Base-by-base conservation (phyloP, 768 basidiomycete genomes). In the Tubosaeta sp. region DNA sequence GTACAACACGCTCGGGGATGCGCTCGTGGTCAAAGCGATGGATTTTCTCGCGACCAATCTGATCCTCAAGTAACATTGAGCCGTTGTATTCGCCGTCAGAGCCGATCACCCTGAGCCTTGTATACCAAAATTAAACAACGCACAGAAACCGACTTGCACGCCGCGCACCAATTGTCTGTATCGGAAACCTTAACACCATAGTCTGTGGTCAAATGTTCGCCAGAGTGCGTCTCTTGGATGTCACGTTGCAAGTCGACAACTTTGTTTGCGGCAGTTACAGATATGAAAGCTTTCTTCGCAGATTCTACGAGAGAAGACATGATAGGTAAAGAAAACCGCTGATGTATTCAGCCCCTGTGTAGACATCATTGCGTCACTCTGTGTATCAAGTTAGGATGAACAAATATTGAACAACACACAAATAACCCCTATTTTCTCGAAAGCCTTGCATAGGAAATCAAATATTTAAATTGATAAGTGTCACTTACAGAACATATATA, bases 11-110 rank as follows among this genome's bases (percentile, higher is more conserved):
- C 73, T 91, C 91, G 0, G 92, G 91, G 48, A 94, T 93, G 35
- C 90, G 86, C 65, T 94, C 90, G 61, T 91, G 90, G 63, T 92
- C 90, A 60, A 91, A 93, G 13, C 83, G 78, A 47, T 80, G 79
- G 27, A 90, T 80, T 68, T 90, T 89, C 71, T 87, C 84, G 56
- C 86, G 79, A 5, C 77, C 78, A 55, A 87, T 77, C 51, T 86
- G 83, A 62, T 89, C 87, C 61, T 90, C 88, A n/a, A 94, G 76
- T 8, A 90, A 72, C 22, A 80, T 79, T 1, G 91, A 86, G 0
- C 90, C 93, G 3, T 74, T 72, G 34, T 71, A 68, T 22, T 68
- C 57, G 29, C 75, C 78, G 54, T 74, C 67, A 18, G 71, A 64
- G 19, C 64, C 56, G 35, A 64, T 63, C 19, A 74, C 77, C 61